Evolutionary conservation across 305 asterid species (phyloP).

Genomic region (Petunia hybrid): DNA sequence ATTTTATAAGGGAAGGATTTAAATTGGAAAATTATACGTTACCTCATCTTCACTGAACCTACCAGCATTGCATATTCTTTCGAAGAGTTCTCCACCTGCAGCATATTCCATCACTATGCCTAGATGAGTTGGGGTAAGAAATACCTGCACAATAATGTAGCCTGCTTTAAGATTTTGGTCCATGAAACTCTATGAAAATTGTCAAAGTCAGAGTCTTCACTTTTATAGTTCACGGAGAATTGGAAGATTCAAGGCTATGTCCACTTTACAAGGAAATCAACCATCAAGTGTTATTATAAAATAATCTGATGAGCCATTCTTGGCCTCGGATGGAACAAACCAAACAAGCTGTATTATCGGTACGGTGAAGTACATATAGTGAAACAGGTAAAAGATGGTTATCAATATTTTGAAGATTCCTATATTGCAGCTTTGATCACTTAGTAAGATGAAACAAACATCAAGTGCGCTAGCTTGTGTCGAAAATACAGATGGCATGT

Average conservation of each 20-base stretch:
- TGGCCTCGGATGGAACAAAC: no score
- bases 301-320: no score
- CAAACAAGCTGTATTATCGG: no score
- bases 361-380: no score
- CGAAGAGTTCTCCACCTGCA: slow-evolving; percentile 87
- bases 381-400: no score
- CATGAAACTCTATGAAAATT: not conserved
- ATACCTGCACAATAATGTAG: slow-evolving; percentile 50
- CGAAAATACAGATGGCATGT: not conserved
- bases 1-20: no score
- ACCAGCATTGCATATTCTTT: slow-evolving; percentile 73
- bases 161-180: not conserved
- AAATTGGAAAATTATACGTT: not conserved
- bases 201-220: not conserved
- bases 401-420: no score
- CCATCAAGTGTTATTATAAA: no score
- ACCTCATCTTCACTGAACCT: slow-evolving; percentile 92
- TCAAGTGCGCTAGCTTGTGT: not conserved
- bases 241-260: no score
- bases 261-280: no score
- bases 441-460: not conserved
- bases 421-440: not conserved
- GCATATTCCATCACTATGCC: slow-evolving; percentile 94
- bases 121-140: slow-evolving; percentile 80
- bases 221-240: no score